Evolutionary conservation across 2,329 filamentous ascomycete species (phyloP), one percentile per base, ranked within the genome.

Genomic region (Cladosporium velox): DNA sequence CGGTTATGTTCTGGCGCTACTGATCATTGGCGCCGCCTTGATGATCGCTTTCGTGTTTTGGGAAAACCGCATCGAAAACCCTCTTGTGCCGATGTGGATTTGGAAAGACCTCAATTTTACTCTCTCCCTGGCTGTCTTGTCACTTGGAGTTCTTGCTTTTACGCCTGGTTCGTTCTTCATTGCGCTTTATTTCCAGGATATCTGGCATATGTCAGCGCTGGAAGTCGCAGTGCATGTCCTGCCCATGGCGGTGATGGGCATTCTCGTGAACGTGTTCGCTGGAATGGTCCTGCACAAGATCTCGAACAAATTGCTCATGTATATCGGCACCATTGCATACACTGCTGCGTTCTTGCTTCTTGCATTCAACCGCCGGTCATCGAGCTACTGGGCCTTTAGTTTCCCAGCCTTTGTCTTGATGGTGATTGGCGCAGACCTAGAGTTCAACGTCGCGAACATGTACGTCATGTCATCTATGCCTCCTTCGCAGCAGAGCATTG

Each of bases 361-460:
- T 41, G 84, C 86, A 0, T 81, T 90, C 59, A 86, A 89, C 71
- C 77, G 79, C 47, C 73, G 82, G 1, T 80, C 84, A 11, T 83
- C 83, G 65, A 82, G 79, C 21, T 91, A 91, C 74, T 91, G 88
- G 88, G 84, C 84, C 0, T 87, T 89, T 67, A 82, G 85, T 6
- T 91, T 91, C 72, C 87, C 88, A 0, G 83, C 83, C 0, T 76
- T 90, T 47, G 76, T 87, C 18, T 75, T 91, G 30, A 83, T 84
- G 26, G 88, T 90, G 1, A 79, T 89, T 4, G 89, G 89, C 1
- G 88, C 88, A 0, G 89, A 91, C 72, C 84, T 91, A 38, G 85
- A 90, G 66, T 91, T 90, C 75, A 90, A 90, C 67, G 88, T 91
- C 26, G 85, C 86, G 3, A 91, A 91, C 83, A 88, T 91, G 84